Evolutionary conservation across 352 stramenopile genomes (phyloP), one percentile per base, ranked within the genome.

Genomic region (Peronospora belbahrii): DNA sequence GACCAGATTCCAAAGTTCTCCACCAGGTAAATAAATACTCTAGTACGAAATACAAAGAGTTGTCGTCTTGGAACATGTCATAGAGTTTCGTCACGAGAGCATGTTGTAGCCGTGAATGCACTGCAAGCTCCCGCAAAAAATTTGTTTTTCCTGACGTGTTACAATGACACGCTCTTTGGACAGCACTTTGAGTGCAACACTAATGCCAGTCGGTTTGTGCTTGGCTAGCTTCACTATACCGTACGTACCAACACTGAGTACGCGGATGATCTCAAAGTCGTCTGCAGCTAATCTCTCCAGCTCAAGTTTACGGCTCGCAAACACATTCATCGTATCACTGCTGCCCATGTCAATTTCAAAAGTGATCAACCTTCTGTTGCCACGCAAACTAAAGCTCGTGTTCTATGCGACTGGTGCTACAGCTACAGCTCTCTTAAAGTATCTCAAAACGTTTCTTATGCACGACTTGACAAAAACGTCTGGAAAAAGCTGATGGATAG

Each of bases 51-150:
- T 89, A 95, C 11, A 93, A 49, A 42, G 72, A 86, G 34, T 89
- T 71, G 22, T 82, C 63, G 52, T 95, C 83, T 52, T 91, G 81
- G 48, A 93, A 90, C n/a, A 71, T 87, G 22, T 68, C 70, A 43
- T 83, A 83, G 18, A 95, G 53, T 7, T 59, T 67, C 0, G 77
- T 69, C 30, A 93, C 73, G 24, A 90, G 75, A 25, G 74, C 69
- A 39, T 94, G 78, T 36, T 70, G 56, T 34, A 93, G 54, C 22
- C 68, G 50, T 35, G 80, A 44, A 47, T 90, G 78, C 22, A 90
- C 70, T 7, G 57, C 68, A 10, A 73, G 76, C 42, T 94, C 83
- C 20, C n/a, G n/a, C n/a, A n/a, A n/a, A n/a, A n/a, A 25, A 90
- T 85, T 56, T 91, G 71, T 41, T 85, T 83, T 46, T 90, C 71